phyloP scores from a whole-genome alignment of 2,329 filamentous ascomycete genomes.

The Ophiognomonia clavigignenti-juglandacearum region DNA sequence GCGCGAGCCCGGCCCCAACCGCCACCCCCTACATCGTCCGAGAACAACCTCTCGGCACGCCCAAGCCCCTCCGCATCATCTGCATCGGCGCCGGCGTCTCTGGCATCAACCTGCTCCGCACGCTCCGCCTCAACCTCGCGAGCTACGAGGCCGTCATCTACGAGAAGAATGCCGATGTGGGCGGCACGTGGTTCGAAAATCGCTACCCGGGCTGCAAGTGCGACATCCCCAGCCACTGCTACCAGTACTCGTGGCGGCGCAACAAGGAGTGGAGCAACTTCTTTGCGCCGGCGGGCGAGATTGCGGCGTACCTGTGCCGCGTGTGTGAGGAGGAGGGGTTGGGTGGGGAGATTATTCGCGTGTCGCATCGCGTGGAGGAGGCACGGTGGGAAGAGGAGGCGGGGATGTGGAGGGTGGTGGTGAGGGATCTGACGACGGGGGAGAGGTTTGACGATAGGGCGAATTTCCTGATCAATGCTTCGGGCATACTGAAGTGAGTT shows the following conservation, averaged over 20 bases:
- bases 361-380: conserved; percentile 34
- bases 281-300: conserved; percentile 50
- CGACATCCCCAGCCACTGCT: conserved; percentile 56
- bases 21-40: conserved; percentile 27
- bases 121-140: conserved; percentile 36
- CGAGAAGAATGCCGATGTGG: conserved; percentile 51
- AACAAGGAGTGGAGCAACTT: conserved; percentile 57
- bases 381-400: conserved; percentile 40
- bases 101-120: conserved; percentile 40
- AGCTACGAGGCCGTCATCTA: conserved; percentile 45
- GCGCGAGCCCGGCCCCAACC: too few species aligned
- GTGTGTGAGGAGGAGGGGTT: conserved; percentile 45
- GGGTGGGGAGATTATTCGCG: conserved; percentile 37
- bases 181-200: conserved; percentile 57
- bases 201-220: conserved; percentile 53
- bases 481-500: conserved; percentile 48
- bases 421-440: conserved; percentile 34
- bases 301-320: conserved; percentile 46
- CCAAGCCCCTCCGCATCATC: conserved; percentile 37
- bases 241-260: conserved; percentile 57
- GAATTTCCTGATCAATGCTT: conserved; percentile 44
- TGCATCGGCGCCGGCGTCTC: conserved; percentile 40
- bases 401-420: conserved; percentile 36
- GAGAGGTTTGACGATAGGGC: conserved; percentile 38
- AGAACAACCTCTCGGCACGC: conserved; percentile 33